Conservation (phyloP, 1,139 yeast species). For the Lodderomyces elongisporus region DNA sequence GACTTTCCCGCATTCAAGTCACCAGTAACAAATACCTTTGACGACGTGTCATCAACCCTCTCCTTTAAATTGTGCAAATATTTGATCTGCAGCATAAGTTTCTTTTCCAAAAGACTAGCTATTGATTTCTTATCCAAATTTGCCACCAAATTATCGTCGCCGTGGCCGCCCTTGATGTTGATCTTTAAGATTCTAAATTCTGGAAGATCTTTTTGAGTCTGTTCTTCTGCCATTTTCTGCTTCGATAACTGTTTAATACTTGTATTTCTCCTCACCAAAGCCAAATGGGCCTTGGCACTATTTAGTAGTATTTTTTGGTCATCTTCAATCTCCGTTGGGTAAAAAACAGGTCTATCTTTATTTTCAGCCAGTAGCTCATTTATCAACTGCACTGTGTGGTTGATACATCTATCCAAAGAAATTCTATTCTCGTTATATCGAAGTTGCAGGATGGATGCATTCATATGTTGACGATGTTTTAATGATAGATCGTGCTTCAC, state of each 20-base stretch:
- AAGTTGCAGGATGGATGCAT: slow-evolving; percentile 56
- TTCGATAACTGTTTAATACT: slow-evolving; percentile 28
- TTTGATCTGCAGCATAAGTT: slow-evolving; percentile 54
- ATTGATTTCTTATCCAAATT: slow-evolving; percentile 61
- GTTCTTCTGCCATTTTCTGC: slow-evolving; percentile 19
- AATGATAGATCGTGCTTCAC: slow-evolving; percentile 1
- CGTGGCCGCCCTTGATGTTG: slow-evolving; percentile 52
- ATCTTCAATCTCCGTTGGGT: slow-evolving; percentile 46
- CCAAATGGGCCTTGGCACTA: slow-evolving; percentile 45
- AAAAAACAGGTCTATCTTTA: slow-evolving; percentile 56
- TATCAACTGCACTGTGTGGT: slow-evolving; percentile 50
- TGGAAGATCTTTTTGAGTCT: slow-evolving; percentile 21
- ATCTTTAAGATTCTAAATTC: slow-evolving; percentile 59
- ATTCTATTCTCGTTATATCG: slow-evolving; percentile 66
- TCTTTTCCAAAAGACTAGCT: slow-evolving; percentile 60
- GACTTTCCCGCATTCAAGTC: slow-evolving; percentile 97
- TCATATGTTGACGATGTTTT: slow-evolving; percentile 14
- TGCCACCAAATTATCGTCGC: slow-evolving; percentile 39
- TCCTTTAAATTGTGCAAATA: slow-evolving; percentile 73
- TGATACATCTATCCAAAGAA: slow-evolving; percentile 58
- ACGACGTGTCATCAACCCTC: slow-evolving; percentile 85
- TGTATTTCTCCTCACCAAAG: slow-evolving; percentile 44
- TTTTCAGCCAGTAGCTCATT: slow-evolving; percentile 54
- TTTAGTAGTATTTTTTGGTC: slow-evolving; percentile 35
- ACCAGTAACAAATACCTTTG: slow-evolving; percentile 94